These are phyloP conservation scores for Fusarium bulbicola DNA, from an alignment of 2,329 filamentous ascomycete genomes.

Conservation along the genomic window DNA sequence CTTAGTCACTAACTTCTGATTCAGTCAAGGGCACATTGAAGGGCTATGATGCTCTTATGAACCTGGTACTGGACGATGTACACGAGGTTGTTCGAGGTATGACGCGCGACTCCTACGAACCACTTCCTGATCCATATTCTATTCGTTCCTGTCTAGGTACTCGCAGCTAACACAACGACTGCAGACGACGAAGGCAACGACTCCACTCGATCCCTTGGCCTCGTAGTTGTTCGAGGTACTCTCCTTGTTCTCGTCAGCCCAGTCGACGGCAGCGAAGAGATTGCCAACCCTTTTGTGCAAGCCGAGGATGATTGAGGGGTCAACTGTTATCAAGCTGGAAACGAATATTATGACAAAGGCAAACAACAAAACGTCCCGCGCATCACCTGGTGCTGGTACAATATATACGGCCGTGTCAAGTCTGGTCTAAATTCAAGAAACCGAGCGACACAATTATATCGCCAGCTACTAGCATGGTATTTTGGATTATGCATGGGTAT, in stretches of 20 bases:
- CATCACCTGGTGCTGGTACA: not conserved
- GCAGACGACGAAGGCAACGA: constrained; percentile 94
- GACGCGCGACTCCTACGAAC: constrained; percentile 32
- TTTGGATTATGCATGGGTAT: constrained; percentile 11
- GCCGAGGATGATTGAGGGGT: constrained; percentile 67
- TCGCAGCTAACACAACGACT: constrained; percentile 2
- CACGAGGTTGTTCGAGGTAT: constrained; percentile 88
- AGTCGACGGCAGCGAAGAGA: constrained; percentile 93
- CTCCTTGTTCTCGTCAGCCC: constrained; percentile 93
- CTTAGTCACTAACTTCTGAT: constrained; percentile 12
- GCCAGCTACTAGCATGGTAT: constrained; percentile 13
- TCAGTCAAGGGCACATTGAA: constrained; percentile 89
- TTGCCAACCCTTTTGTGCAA: constrained; percentile 90
- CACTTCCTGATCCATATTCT: not conserved
- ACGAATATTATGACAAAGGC: constrained; percentile 6
- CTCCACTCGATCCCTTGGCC: constrained; percentile 79
- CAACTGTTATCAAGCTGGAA: constrained; percentile 6
- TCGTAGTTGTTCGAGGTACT: constrained; percentile 91
- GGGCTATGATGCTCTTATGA: constrained; percentile 98
- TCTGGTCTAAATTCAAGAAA: constrained; percentile 7
- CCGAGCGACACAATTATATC: constrained; percentile 7
- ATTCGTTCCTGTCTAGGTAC: not conserved
- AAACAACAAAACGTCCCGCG: not conserved
- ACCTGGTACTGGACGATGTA: constrained; percentile 93
- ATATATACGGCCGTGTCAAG: not conserved